Evolutionary conservation across 2,329 filamentous ascomycete genomes (phyloP).

Genomic region (Fusarium clavum): DNA sequence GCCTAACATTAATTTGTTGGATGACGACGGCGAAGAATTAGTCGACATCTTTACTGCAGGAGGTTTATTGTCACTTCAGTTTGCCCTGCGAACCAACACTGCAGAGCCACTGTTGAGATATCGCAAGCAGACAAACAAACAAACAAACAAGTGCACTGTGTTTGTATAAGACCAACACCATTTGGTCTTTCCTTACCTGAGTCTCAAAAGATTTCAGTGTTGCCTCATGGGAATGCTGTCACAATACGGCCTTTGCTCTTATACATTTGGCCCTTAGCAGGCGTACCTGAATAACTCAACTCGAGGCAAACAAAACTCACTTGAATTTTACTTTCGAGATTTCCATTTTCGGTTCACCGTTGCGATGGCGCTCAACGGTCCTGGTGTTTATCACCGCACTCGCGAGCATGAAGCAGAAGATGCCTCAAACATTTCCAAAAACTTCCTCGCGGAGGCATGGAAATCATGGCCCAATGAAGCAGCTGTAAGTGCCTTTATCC

Average conservation of each 20-base stretch:
- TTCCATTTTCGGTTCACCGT: neutral
- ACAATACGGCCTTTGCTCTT: neutral
- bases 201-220: neutral
- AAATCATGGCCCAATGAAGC: conserved; percentile 62
- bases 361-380: conserved; percentile 46
- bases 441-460: conserved; percentile 50
- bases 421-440: conserved; percentile 36
- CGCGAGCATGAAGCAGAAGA: conserved; percentile 47
- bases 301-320: neutral
- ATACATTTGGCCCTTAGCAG: neutral
- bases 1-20: neutral
- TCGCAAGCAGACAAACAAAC: neutral
- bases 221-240: neutral
- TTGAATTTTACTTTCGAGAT: neutral
- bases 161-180: neutral
- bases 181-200: neutral
- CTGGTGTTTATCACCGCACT: conserved; percentile 46
- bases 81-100: neutral
- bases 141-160: neutral
- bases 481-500: conserved; percentile 51
- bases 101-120: neutral
- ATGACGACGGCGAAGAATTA: neutral
- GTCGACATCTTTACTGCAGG: neutral
- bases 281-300: neutral
- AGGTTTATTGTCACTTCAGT: neutral